A percentile compares a stretch with the other conserved stretches of the same genome.
Evolutionary conservation across 208 protist genomes (phyloP).

Genomic region (Acanthamoeba triangularis): DNA sequence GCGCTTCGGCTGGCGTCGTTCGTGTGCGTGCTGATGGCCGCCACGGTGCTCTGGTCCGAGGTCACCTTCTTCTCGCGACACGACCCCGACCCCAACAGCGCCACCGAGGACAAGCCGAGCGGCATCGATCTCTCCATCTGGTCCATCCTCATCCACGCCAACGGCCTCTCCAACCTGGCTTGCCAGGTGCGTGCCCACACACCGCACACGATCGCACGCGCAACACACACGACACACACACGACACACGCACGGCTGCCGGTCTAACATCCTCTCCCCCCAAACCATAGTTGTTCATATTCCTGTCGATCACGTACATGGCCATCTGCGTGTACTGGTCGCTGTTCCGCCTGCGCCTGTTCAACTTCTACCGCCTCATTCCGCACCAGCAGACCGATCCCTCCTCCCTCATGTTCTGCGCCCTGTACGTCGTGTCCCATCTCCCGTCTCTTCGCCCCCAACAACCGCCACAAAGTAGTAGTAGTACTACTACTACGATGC

Average conservation of each 20-base stretch:
- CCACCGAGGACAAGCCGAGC: neutral
- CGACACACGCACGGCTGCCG: neutral
- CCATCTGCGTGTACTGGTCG: slow-evolving; percentile 71
- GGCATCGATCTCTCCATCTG: slow-evolving; percentile 75
- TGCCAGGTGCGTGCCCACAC: slow-evolving; percentile 3
- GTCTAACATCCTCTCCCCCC: neutral
- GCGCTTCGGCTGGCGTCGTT: slow-evolving; percentile 22
- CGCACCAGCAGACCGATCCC: slow-evolving; percentile 73
- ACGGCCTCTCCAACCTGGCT: slow-evolving; percentile 1
- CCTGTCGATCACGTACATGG: slow-evolving; percentile 71
- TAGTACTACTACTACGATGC: too few relatives aligned
- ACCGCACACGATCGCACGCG: neutral
- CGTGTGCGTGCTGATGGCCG: slow-evolving; percentile 31
- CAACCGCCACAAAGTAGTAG: too few relatives aligned
- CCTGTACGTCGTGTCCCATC: slow-evolving; percentile 41
- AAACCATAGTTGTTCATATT: slow-evolving; percentile 60
- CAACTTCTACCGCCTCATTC: slow-evolving; percentile 74
- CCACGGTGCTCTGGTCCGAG: slow-evolving; percentile 65
- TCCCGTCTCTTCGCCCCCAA: neutral
- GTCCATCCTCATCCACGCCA: slow-evolving; percentile 66
- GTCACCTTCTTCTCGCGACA: slow-evolving; percentile 58
- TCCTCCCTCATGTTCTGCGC: slow-evolving; percentile 76
- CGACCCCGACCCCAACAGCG: slow-evolving; percentile 57
- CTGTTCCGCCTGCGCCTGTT: slow-evolving; percentile 80
- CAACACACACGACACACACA: neutral